These are phyloP conservation scores for Ophiostoma triangulosporum DNA, from an alignment of 2,329 filamentous ascomycete species.

Conservation along the genomic window DNA sequence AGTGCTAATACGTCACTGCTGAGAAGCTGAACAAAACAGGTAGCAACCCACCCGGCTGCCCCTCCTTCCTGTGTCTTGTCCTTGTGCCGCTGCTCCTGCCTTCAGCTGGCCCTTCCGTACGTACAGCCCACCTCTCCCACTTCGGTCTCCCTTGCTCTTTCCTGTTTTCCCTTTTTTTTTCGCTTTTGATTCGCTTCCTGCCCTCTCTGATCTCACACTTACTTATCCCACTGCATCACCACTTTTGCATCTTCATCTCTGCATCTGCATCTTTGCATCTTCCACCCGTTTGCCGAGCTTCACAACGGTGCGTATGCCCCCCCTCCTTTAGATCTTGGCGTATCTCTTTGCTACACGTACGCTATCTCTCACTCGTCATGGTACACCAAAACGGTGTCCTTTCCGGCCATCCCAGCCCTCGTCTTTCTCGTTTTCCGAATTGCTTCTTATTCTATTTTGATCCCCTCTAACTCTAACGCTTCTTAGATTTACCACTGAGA, in stretches of 20 bases:
- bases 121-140: slow-evolving; percentile 6
- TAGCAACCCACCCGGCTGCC: neutral
- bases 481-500: neutral
- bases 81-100: neutral
- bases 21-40: neutral
- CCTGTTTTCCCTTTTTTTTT: slow-evolving; percentile 3
- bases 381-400: no score
- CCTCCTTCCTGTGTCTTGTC: neutral
- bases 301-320: slow-evolving; percentile 2
- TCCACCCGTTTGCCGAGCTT: slow-evolving; percentile 2
- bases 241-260: neutral
- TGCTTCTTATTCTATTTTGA: neutral
- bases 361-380: no score
- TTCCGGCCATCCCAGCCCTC: no score
- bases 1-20: neutral
- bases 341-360: no score
- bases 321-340: no score
- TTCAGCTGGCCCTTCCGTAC: neutral
- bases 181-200: slow-evolving; percentile 1
- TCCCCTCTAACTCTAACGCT: neutral
- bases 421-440: neutral
- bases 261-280: slow-evolving; percentile 1
- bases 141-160: neutral
- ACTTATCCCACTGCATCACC: neutral
- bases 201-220: neutral